phyloP scores from a whole-genome alignment of 805 yeast species.

The Cephaloascus albidus region DNA sequence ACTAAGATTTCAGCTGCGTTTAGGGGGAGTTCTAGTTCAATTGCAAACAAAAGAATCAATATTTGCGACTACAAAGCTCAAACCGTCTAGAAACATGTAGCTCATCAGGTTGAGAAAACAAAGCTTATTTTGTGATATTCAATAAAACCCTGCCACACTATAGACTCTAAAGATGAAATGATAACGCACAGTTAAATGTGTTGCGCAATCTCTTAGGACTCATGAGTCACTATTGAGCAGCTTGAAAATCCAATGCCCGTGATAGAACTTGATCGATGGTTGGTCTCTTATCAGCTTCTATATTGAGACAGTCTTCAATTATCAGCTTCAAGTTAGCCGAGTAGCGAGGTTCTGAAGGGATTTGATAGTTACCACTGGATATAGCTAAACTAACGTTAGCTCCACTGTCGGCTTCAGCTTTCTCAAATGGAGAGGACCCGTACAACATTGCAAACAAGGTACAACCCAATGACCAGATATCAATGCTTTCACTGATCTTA shows the following conservation, averaged over 20 bases:
- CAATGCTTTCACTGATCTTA: conserved; percentile 64
- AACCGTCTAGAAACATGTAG: too few species aligned
- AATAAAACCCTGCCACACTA: too few species aligned
- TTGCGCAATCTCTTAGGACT: too few species aligned
- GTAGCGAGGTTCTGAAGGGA: conserved; percentile 47
- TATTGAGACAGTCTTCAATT: conserved; percentile 50
- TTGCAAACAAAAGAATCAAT: too few species aligned
- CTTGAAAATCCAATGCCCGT: conserved; percentile 33
- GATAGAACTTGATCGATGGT: conserved; percentile 48
- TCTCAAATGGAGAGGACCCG: conserved; percentile 79
- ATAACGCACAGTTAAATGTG: too few species aligned
- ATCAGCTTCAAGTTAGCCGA: conserved; percentile 46
- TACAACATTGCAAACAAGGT: conserved; percentile 69
- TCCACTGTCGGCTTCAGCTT: conserved; percentile 72
- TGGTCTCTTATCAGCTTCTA: conserved; percentile 59
- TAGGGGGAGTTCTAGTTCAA: too few species aligned
- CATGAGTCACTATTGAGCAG: too few species aligned
- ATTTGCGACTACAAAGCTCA: too few species aligned
- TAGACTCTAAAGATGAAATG: too few species aligned
- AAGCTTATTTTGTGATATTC: too few species aligned
- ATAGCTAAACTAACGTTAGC: conserved; percentile 77
- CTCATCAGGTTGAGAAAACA: too few species aligned
- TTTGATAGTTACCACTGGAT: conserved; percentile 49
- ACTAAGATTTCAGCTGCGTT: too few species aligned
- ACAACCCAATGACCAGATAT: conserved; percentile 91